Evolutionary conservation across 345 rosid genomes (phyloP), one percentile per base, ranked within the genome.

Genomic region (Triadica sebifera): DNA sequence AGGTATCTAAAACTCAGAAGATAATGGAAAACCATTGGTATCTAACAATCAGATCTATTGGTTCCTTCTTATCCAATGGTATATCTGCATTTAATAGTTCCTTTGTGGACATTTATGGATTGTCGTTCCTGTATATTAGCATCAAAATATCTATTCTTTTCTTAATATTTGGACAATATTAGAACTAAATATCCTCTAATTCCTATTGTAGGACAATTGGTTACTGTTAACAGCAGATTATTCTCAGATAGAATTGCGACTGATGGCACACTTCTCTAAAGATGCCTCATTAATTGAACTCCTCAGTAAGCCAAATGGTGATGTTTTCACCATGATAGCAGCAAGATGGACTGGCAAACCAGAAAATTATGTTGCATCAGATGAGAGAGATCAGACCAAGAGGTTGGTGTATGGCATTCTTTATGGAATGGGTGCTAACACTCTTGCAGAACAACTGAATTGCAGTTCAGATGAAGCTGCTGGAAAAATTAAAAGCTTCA

Each of bases 361-460:
- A 10, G 90, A 86, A 84, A 89, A 73, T 72, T 86, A 89, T 76
- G 79, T 95, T 65, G 70, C 81, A 80, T 74, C 88, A 56, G 73
- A 77, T 60, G 97, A 94, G 79, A 84, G 99, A 85, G 96, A 94
- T 70, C 97, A 89, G 83, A 89, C 91, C 13, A 94, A 94, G 84
- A 87, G 98, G 75, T 80, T 94, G 93, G 86, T 94, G 63, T 94
- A 94, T 70, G 99, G 98, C 58, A 91, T 94, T 84, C 93, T 94
- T 38, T 94, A 94, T 82, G 99, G 99, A 79, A 94, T 94, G 99
- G 99, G 99, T 75, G 90, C 99, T 70, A 90, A 85, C 43, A 80
- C 83, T 75, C 96, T 94, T 76, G 87, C 97, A 39, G 92, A 91
- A 78, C 98, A 94, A 83, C 86, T 94, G 78, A 87, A 85, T 67